A percentile compares a stretch with the other conserved stretches of the same genome.
Conservation (phyloP, 257 asterid species). For the Fraxinus quadrangulata region DNA sequence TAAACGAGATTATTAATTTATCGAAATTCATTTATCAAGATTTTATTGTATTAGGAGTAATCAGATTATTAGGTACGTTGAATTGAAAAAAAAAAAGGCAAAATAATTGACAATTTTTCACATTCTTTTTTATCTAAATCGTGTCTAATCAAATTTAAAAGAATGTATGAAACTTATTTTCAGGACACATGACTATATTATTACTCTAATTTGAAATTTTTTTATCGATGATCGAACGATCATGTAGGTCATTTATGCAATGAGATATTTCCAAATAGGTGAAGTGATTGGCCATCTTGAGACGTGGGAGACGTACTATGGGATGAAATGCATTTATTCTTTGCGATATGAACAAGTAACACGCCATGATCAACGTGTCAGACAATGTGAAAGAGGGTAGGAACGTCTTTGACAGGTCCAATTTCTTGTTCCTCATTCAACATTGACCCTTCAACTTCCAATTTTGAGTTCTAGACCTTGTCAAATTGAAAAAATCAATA, state of each 20-base stretch:
- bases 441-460: conserved; percentile 4
- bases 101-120: too few species aligned
- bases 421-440: neutral
- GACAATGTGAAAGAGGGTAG: neutral
- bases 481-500: neutral
- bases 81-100: too few species aligned
- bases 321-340: neutral
- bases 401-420: neutral
- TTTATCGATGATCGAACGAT: too few species aligned
- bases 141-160: too few species aligned
- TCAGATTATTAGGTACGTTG: too few species aligned
- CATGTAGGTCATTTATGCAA: neutral
- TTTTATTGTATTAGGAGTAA: too few species aligned
- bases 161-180: too few species aligned
- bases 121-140: too few species aligned
- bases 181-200: too few species aligned
- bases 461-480: neutral
- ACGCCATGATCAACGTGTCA: neutral
- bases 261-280: neutral
- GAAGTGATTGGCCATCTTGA: neutral
- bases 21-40: too few species aligned
- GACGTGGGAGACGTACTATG: neutral
- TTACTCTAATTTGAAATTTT: too few species aligned
- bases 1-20: too few species aligned
- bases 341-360: neutral